Conservation (phyloP, 306 rosid species). For the Prunus davidiana region DNA sequence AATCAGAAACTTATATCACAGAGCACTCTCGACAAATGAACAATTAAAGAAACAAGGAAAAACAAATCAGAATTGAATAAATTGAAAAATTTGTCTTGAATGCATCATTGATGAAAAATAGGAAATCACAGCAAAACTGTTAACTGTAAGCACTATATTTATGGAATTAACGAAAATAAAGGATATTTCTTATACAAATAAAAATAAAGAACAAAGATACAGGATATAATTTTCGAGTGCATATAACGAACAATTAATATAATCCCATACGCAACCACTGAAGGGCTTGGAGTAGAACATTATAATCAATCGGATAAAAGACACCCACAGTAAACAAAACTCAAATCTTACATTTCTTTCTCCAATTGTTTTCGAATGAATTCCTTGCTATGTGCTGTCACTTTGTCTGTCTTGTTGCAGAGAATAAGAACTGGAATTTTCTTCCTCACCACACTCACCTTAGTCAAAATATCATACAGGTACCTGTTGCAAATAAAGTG, state of each 20-base stretch:
- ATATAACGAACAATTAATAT: neutral
- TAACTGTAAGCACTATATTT: neutral
- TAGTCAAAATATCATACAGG: conserved; percentile 81
- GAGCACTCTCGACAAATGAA: neutral
- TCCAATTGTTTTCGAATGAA: conserved; percentile 83
- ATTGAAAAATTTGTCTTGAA: no score
- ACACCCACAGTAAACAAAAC: neutral
- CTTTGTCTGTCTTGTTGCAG: conserved; percentile 92
- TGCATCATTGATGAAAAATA: no score
- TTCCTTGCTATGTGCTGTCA: conserved; percentile 92
- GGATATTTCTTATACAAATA: neutral
- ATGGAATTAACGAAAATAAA: neutral
- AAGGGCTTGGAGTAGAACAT: neutral
- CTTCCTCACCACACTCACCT: conserved; percentile 83
- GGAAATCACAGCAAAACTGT: no score
- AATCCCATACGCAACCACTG: neutral
- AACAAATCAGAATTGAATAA: no score
- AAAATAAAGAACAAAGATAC: no score
- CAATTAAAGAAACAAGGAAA: no score
- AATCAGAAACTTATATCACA: neutral
- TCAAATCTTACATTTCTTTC: conserved; percentile 77
- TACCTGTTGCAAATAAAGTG: conserved; percentile 45
- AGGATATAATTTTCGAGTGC: no score
- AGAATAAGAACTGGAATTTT: conserved; percentile 81
- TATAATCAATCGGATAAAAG: conserved; percentile 4